These are phyloP conservation scores for Suillus placidus DNA, from an alignment of 768 basidiomycete genomes.

Conservation along the genomic window DNA sequence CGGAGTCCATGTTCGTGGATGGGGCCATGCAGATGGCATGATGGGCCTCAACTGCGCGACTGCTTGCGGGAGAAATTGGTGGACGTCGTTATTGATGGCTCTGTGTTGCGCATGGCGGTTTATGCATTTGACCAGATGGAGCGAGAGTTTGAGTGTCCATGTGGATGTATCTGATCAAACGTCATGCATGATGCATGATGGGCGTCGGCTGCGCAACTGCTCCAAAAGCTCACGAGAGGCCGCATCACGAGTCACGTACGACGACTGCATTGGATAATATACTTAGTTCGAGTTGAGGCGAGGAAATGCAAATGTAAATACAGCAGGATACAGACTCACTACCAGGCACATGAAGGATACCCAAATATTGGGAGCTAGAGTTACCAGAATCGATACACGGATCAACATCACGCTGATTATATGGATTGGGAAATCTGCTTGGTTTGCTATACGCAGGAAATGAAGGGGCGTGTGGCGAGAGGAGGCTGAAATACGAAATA, in stretches of 20 bases:
- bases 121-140: neutral
- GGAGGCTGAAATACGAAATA: neutral
- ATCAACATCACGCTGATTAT: neutral
- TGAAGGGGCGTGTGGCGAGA: neutral
- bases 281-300: neutral
- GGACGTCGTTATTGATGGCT: neutral
- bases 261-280: neutral
- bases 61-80: neutral
- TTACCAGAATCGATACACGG: neutral
- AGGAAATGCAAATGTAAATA: neutral
- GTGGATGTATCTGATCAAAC: neutral
- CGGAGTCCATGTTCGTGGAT: neutral
- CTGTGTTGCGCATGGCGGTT: neutral
- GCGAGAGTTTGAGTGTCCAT: neutral
- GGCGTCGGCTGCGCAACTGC: neutral
- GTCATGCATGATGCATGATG: neutral
- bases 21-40: neutral
- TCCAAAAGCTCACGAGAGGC: neutral
- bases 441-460: neutral
- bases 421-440: neutral
- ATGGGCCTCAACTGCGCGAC: neutral
- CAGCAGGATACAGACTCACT: neutral
- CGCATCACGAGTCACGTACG: neutral
- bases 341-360: slow-evolving; percentile 1
- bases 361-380: neutral